phyloP scores from a whole-genome alignment of 2,329 filamentous ascomycete genomes.

The Cladorrhinum sp. region DNA sequence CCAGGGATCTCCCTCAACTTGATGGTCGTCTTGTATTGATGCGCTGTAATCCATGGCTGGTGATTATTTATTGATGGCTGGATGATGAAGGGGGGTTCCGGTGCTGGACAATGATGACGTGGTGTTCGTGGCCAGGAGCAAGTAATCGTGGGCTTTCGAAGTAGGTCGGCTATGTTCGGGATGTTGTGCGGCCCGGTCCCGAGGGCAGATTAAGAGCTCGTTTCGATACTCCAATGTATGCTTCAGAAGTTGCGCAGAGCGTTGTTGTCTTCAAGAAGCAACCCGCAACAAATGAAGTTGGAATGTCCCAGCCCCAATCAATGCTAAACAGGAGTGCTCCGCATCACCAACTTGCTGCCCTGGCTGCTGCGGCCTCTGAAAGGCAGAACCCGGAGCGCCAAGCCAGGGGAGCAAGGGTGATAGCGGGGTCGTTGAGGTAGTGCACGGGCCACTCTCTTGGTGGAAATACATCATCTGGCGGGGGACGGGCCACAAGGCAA shows the following conservation, averaged over 20 bases:
- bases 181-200: not conserved
- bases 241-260: not conserved
- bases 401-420: slow-evolving; percentile 1
- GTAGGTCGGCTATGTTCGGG: not conserved
- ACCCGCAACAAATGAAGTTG: not conserved
- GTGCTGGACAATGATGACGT: slow-evolving; percentile 21
- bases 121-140: slow-evolving; percentile 4
- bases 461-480: not conserved
- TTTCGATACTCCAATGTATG: not conserved
- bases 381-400: not conserved
- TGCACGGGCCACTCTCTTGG: not conserved
- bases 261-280: not conserved
- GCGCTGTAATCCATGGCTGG: slow-evolving; percentile 56
- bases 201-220: not conserved
- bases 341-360: slow-evolving; percentile 1
- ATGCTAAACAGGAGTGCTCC: not conserved
- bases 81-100: not conserved
- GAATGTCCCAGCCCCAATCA: slow-evolving; percentile 1
- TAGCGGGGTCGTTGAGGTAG: not conserved
- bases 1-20: slow-evolving; percentile 54
- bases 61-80: not conserved
- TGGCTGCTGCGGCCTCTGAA: not conserved
- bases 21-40: slow-evolving; percentile 55
- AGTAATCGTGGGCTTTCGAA: too few species aligned
- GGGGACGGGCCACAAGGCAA: not conserved